These are phyloP conservation scores for Chloropicon primus DNA, from an alignment of 139 green algal species.

Conservation along the genomic window DNA sequence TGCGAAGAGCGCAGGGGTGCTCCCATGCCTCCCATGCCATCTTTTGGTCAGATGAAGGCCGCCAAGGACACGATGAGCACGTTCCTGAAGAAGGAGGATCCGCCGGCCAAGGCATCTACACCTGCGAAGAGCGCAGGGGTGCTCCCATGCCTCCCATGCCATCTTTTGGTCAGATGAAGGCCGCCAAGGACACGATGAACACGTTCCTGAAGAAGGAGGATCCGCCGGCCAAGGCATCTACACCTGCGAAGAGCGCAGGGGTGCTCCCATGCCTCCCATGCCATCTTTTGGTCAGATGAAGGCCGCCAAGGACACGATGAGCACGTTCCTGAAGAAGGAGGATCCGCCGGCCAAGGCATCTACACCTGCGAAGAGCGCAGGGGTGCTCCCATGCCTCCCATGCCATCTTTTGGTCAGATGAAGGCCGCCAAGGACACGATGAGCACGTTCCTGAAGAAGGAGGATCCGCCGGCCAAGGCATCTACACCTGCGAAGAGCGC, in stretches of 20 bases:
- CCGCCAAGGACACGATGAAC: neutral
- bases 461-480: neutral
- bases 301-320: neutral
- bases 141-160: neutral
- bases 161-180: neutral
- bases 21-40: neutral
- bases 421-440: neutral
- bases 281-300: neutral
- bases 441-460: neutral
- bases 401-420: neutral
- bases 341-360: neutral
- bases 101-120: neutral
- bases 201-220: neutral
- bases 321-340: neutral
- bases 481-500: neutral
- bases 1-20: neutral
- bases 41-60: neutral
- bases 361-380: neutral
- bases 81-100: neutral
- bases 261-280: neutral
- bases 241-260: neutral
- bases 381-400: neutral
- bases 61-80: neutral
- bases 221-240: neutral
- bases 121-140: neutral